Evolutionary conservation across 2,329 filamentous ascomycete species (phyloP), one percentile per base, ranked within the genome.

Genomic region (Penicillium sp.): DNA sequence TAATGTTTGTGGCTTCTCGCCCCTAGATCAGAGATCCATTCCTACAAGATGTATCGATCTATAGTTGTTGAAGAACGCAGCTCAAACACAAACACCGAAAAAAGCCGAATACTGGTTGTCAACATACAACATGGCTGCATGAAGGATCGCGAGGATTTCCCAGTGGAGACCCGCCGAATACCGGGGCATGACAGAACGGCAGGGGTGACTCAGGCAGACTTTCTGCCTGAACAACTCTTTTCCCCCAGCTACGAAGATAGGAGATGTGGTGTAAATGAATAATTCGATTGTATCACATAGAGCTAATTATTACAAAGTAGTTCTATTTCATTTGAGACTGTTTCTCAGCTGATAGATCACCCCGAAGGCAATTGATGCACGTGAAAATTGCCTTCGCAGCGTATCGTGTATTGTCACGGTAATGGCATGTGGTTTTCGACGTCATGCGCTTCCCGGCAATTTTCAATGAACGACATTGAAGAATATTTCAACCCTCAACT

Each of bases 121-220:
- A 4, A n/a, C 13, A 7, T 14, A 35, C n/a, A 8, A 18, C 7
- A 19, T 38, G 2, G n/a, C 16, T 38, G 36, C 36, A 10, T 39
- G 36, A 26, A 34, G 18, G 16, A 50, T 41, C 16, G 26, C 4
- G 23, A 36, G 23, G 55, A n/a, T n/a, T n/a, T n/a, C 29, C 38
- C 10, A 27, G 63, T 63, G 61, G 62, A 58, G 54, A 59, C 49
- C 26, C 41, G 39, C 43, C 41, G 59, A 64, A 64, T 65, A 65
- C 63, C 63, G 63, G 63, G 63, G 63, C 57, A 61, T 60, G 51
- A 65, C 63, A 55, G 36, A 19, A 54, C 43, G 16, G 53, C 60
- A 60, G 56, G 32, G 55, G 55, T 65, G 61, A 61, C 56, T 61
- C 38, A 61, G 53, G 40, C 57, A 59, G 38, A 34, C 16, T 29